Evolutionary conservation across 306 rosid species (phyloP), one percentile per base, ranked within the genome.

Genomic region (Boehmeria nivea): DNA sequence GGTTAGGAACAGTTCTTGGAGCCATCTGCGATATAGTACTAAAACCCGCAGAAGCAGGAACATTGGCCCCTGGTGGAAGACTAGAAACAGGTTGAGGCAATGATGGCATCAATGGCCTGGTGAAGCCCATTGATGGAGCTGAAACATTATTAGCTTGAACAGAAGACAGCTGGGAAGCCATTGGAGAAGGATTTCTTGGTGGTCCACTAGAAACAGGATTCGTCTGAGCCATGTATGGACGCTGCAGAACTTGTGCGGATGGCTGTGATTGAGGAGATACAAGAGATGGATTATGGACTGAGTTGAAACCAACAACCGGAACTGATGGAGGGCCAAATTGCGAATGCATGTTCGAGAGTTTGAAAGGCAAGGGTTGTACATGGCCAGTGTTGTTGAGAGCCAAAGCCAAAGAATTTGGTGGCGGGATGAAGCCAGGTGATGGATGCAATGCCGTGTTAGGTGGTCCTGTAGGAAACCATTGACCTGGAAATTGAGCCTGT

Each of bases 401-500:
- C 25, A 59, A 51, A 17, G 69, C 60, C 11, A 61, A 67, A 65
- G 84, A 78, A 76, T 86, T 75, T 64, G 70, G 70, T 12, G 60
- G 60, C 16, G 45, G 67, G 20, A 63, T 43, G 51, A 51, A 55
- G 63, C 84, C 74, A 57, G 61, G 31, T 37, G 84, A 71, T 53
- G 61, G 33, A 54, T 69, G 66, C 27, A 64, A 39, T 20, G 72
- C 74, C 49, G 43, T 66, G 54, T 73, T 78, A 59, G 79, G 64
- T 52, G 75, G 74, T 40, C 77, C 79, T 0, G 60, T 50, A 2
- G 76, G 74, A 75, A 75, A 76, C 94, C 89, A 82, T 15, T 81
- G 69, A 65, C 79, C 66, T 12, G 80, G 66, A 65, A 72, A 77
- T 43, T 76, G 85, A 68, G 72, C 71, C 53, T 73, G 80, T 66